Percentiles rank a stretch among this genome's conserved stretches.
These are phyloP conservation scores for Gossypioides kirkii DNA, from an alignment of 345 rosid species.

Conservation along the genomic window DNA sequence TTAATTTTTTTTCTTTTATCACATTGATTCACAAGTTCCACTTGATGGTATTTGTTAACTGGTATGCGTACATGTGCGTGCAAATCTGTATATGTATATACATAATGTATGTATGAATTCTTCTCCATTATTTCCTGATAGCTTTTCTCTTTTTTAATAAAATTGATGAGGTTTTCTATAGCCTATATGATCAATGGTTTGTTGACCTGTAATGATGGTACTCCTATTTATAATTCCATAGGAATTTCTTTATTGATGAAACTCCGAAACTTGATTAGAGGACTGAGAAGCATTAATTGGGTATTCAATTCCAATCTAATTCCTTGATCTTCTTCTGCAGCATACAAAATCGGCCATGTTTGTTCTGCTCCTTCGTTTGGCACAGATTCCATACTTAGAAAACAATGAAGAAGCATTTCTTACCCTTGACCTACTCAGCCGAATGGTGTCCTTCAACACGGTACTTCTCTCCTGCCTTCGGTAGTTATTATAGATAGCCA, in stretches of 20 bases:
- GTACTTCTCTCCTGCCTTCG: conserved; percentile 35
- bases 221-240: background rate
- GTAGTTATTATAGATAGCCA: conserved; percentile 10
- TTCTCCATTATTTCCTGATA: background rate
- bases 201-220: background rate
- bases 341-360: conserved; percentile 61
- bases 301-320: conserved; percentile 17
- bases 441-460: conserved; percentile 73
- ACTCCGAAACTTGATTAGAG: background rate
- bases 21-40: background rate
- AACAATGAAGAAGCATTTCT: conserved; percentile 49
- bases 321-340: conserved; percentile 34
- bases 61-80: background rate
- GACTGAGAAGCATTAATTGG: background rate
- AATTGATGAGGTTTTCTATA: background rate
- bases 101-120: background rate
- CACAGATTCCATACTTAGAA: conserved; percentile 52
- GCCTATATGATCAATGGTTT: background rate
- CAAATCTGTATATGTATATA: background rate
- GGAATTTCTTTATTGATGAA: background rate
- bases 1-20: background rate
- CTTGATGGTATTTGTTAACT: background rate
- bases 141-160: background rate
- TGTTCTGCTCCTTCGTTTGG: conserved; percentile 74
- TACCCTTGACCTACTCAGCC: conserved; percentile 66